Evolutionary conservation across 176 grass and related monocot species (phyloP), one percentile per base, ranked within the genome.

Genomic region (Carex littledalei): DNA sequence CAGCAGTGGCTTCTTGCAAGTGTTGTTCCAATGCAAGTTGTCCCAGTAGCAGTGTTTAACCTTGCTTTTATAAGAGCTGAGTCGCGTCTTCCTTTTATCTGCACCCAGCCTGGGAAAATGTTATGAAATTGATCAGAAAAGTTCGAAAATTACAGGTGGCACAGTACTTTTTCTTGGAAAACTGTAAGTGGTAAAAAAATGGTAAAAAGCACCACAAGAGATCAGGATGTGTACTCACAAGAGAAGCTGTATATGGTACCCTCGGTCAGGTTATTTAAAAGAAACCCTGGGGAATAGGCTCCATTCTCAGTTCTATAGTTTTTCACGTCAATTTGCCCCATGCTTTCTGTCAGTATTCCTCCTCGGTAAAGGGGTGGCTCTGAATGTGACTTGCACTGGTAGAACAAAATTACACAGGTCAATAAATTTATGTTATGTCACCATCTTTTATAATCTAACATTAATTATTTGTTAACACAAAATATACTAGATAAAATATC

Each of bases 341-440:
- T 92, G 29, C 75, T 85, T 79, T 89, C 83, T 21, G 79, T 86
- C 63, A 94, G 86, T 81, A 97, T 84, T 63, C 94, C 94, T 31
- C 94, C 94, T 61, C 87, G 88, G 81, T 97, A 97, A 21, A 97
- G 90, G 29, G 94, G 83, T 24, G 92, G 87, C 50, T 97, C 92
- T 41, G 94, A 91, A 59, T 97, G 87, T 47, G 85, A 74, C 70
- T 91, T 94, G 89, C 94, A 97, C 94, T 97, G 89, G 21, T 41
- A 74, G 34, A 2, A 43, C 32, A 39, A 8, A 18, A 2, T 32
- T 10, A 41, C 15, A 26, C 4, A 31, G 31, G 13, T 63, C 17
- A 56, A 67, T 50, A 70, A 79, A 37, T 58, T 50, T 10, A 50
- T 50, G 47, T 50, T 10, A 53, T 39, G 20, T 16, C 24, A 21